Evolutionary conservation across 2,329 filamentous ascomycete genomes (phyloP).

Genomic region (Fonsecaea pugnacius): DNA sequence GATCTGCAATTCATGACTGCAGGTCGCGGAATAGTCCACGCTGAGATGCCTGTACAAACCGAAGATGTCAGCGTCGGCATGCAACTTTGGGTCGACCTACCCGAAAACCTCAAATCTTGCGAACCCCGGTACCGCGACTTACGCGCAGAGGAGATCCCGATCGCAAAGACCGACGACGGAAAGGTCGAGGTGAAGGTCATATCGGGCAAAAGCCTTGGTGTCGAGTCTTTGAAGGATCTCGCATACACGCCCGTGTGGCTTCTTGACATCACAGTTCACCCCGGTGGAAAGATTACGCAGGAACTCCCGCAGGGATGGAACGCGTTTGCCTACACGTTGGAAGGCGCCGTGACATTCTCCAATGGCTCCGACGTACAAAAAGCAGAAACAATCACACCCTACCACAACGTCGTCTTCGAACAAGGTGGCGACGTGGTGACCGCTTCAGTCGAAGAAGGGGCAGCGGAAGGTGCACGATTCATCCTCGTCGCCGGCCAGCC

Average conservation of each 20-base stretch:
- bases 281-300: conserved; percentile 78
- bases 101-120: conserved; percentile 77
- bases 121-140: conserved; percentile 93
- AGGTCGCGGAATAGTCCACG: conserved; percentile 87
- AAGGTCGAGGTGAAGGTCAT: conserved; percentile 87
- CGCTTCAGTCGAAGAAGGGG: conserved; percentile 69
- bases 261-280: conserved; percentile 77
- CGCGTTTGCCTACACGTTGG: conserved; percentile 83
- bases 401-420: conserved; percentile 88
- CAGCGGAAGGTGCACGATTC: conserved; percentile 58
- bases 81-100: conserved; percentile 95
- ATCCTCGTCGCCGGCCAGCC: conserved; percentile 78
- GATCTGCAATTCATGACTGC: conserved; percentile 99
- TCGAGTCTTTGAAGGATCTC: conserved; percentile 85
- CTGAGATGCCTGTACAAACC: conserved; percentile 88
- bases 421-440: conserved; percentile 75
- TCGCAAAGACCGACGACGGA: conserved; percentile 70
- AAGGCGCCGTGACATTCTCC: conserved; percentile 68
- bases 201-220: conserved; percentile 78
- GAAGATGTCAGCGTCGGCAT: conserved; percentile 83
- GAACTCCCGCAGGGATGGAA: conserved; percentile 81
- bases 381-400: conserved; percentile 65
- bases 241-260: conserved; percentile 98
- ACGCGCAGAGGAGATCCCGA: conserved; percentile 75
- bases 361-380: conserved; percentile 44